phyloP scores from a whole-genome alignment of 164 flowering plant genomes.

The Liriodendron chinense region DNA sequence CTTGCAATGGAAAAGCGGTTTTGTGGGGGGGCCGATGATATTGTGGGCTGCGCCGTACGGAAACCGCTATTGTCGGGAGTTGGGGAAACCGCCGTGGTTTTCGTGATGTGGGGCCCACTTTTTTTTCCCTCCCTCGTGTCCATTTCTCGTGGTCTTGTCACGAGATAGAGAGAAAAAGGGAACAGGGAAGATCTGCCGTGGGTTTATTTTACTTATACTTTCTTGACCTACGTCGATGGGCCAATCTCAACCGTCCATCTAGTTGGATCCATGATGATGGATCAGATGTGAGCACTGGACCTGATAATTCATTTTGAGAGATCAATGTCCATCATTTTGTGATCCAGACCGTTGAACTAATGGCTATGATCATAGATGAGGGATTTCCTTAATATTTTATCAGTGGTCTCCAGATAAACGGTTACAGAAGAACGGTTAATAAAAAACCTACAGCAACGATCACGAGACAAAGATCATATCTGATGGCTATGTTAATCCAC shows the following conservation, averaged over 20 bases:
- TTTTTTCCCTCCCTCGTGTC: background rate
- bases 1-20: background rate
- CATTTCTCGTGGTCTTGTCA: slow-evolving; percentile 10
- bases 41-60: slow-evolving; percentile 11
- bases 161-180: background rate
- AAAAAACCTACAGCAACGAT: no score
- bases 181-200: background rate
- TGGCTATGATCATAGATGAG: no score
- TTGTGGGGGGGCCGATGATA: background rate
- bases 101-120: background rate
- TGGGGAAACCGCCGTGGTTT: slow-evolving; percentile 11
- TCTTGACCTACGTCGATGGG: background rate
- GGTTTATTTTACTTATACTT: background rate
- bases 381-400: no score
- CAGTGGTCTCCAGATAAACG: no score
- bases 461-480: no score
- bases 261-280: background rate
- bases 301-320: no score
- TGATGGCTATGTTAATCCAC: no score
- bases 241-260: background rate
- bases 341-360: no score
- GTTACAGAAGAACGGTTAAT: no score
- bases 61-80: slow-evolving; percentile 16
- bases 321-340: no score
- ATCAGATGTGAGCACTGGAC: no score